phyloP scores from a whole-genome alignment of 2,329 filamentous ascomycete species.

The Aspergillus sp. region DNA sequence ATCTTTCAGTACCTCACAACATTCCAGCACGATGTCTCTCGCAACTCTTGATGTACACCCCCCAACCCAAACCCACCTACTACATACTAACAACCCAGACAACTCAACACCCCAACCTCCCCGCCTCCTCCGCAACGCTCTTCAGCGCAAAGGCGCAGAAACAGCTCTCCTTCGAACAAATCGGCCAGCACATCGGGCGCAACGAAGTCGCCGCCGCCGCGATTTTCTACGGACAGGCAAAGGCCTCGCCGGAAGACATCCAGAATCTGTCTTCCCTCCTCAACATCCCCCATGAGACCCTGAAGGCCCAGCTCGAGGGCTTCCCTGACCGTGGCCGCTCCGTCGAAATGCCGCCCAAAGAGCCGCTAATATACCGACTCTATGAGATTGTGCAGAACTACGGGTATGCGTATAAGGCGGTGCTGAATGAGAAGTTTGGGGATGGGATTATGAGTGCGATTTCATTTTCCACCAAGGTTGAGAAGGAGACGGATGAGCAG shows the following conservation, averaged over 20 bases:
- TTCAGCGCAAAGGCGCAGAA: conserved; percentile 78
- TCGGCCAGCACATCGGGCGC: conserved; percentile 71
- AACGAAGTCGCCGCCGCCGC: conserved; percentile 83
- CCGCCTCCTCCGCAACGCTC: conserved; percentile 68
- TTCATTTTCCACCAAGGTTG: conserved; percentile 83
- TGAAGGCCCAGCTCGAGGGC: conserved; percentile 65
- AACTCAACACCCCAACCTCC: conserved; percentile 58
- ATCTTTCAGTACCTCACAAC: neutral
- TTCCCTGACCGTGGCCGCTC: conserved; percentile 79
- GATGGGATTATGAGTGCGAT: conserved; percentile 98
- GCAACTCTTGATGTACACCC: conserved; percentile 44
- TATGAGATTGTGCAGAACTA: conserved; percentile 98
- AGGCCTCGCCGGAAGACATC: conserved; percentile 69
- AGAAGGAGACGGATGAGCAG: conserved; percentile 86
- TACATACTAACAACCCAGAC: conserved; percentile 20
- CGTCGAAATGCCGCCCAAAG: conserved; percentile 79
- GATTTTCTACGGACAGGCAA: conserved; percentile 85
- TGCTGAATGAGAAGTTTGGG: conserved; percentile 92
- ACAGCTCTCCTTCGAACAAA: conserved; percentile 74
- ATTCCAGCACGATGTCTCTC: conserved; percentile 39
- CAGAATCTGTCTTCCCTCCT: conserved; percentile 66
- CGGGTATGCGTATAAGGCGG: conserved; percentile 91
- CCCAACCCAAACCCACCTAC: neutral
- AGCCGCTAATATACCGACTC: conserved; percentile 84
- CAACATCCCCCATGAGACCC: conserved; percentile 54